Percentiles rank a stretch among this genome's conserved stretches.
Evolutionary conservation across 163 green algal species (phyloP).

Genomic region (Prototheca cutis): DNA sequence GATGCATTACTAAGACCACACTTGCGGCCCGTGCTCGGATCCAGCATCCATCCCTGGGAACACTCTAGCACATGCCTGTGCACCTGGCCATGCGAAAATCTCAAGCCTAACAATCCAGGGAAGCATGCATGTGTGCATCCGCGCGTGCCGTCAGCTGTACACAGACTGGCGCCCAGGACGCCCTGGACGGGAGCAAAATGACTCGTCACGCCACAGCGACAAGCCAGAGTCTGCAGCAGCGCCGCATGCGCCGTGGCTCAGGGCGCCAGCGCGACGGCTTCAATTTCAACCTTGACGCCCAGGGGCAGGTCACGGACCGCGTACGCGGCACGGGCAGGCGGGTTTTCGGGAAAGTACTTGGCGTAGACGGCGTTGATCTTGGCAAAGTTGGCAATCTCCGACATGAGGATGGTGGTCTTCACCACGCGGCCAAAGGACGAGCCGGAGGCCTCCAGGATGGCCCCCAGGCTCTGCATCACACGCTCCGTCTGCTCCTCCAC

Average conservation of each 20-base stretch:
- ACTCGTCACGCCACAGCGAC: too few species aligned
- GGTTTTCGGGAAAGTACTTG: slow-evolving; percentile 67
- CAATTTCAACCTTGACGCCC: slow-evolving; percentile 77
- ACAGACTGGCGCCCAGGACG: too few species aligned
- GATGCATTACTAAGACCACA: too few species aligned
- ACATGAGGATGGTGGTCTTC: slow-evolving; percentile 77
- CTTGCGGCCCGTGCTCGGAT: too few species aligned
- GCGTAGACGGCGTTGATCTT: slow-evolving; percentile 86
- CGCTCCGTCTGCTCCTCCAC: slow-evolving; percentile 77
- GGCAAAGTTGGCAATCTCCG: slow-evolving; percentile 89
- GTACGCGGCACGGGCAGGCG: slow-evolving; percentile 75
- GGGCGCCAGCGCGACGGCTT: slow-evolving; percentile 38
- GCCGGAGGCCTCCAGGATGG: slow-evolving; percentile 78
- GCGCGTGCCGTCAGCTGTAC: too few species aligned
- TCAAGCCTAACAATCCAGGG: too few species aligned
- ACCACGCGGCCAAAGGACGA: slow-evolving; percentile 73
- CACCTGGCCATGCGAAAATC: too few species aligned
- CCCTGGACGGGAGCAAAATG: too few species aligned
- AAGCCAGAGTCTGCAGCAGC: too few species aligned
- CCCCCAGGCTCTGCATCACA: slow-evolving; percentile 92
- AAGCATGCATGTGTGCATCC: too few species aligned
- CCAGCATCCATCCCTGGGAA: too few species aligned
- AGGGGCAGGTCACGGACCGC: slow-evolving; percentile 77
- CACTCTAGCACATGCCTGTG: too few species aligned
- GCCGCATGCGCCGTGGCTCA: background rate